Evolutionary conservation across 2,329 filamentous ascomycete genomes (phyloP), one percentile per base, ranked within the genome.

Genomic region (Dothideomycetes sp.): DNA sequence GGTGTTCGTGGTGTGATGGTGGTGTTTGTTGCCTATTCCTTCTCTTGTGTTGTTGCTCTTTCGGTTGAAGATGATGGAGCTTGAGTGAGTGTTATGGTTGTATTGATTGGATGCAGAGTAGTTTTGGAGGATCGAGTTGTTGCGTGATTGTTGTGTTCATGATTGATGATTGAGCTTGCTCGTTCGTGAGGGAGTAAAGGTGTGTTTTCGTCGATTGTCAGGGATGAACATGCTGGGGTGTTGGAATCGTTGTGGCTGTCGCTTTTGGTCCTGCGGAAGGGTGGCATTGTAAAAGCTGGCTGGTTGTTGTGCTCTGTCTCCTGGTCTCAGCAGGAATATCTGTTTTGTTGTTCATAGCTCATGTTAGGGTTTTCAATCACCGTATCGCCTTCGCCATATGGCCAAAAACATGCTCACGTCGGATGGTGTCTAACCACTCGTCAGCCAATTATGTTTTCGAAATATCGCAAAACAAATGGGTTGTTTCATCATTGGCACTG

Each of bases 231-330:
- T 24, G 22, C 12, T 11, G 22, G 12, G 22, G 23, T 5, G 11
- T 18, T 17, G 27, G 15, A 3, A 11, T 12, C 8, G 23, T 28
- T 6, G 13, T 13, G 10, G 11, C 13, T 2, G 37, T 20, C 17
- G 37, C 28, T n/a, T 40, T 40, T 11, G 25, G 22, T 16, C 27
- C 29, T 13, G 16, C 6, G 6, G 37, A n/a, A n/a, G n/a, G n/a
- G n/a, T n/a, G n/a, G n/a, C n/a, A n/a, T n/a, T n/a, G n/a, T n/a
- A n/a, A n/a, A n/a, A n/a, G n/a, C n/a, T n/a, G n/a, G n/a, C n/a
- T n/a, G n/a, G n/a, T n/a, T n/a, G n/a, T n/a, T n/a, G n/a, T n/a
- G n/a, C n/a, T n/a, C n/a, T n/a, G n/a, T n/a, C n/a, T n/a, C n/a
- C n/a, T n/a, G n/a, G n/a, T n/a, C n/a, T n/a, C n/a, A n/a, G n/a